A percentile compares a stretch with the other conserved stretches of the same genome.
Conservation (phyloP, 2,329 filamentous ascomycete genomes). For the Didymosphaeria variabile region DNA sequence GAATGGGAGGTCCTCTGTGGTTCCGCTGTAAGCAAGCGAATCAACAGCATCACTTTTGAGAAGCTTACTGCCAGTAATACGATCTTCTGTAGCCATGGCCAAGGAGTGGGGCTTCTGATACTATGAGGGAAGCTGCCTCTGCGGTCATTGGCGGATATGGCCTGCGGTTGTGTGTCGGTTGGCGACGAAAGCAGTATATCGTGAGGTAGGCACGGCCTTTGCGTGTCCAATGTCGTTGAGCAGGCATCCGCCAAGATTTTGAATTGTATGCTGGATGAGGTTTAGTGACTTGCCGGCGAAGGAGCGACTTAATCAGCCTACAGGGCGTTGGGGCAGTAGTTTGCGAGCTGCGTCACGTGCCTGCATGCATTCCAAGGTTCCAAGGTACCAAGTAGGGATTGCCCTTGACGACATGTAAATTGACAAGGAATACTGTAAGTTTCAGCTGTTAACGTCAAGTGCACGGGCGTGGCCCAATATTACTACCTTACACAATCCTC, state of each 20-base stretch:
- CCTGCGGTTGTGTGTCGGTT: background rate
- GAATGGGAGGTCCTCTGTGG: slow-evolving; percentile 1
- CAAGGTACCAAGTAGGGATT: too few relatives aligned
- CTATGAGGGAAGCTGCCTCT: background rate
- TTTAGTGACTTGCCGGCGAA: background rate
- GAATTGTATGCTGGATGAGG: background rate
- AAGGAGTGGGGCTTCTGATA: background rate
- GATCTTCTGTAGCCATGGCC: background rate
- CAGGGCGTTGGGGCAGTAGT: background rate
- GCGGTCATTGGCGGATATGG: background rate
- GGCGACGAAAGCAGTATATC: background rate
- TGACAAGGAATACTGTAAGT: too few relatives aligned
- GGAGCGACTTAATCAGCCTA: background rate
- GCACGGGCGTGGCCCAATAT: too few relatives aligned
- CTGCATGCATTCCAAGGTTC: background rate
- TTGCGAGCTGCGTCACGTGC: background rate
- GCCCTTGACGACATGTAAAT: too few relatives aligned
- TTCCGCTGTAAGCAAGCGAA: background rate
- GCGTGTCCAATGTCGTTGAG: background rate
- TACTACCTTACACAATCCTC: too few relatives aligned
- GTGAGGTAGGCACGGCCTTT: background rate
- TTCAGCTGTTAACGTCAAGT: too few relatives aligned
- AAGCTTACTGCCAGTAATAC: background rate
- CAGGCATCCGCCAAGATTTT: background rate
- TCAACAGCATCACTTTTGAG: background rate